These are phyloP conservation scores for Kwoniella newhampshirensis DNA, from an alignment of 768 basidiomycete genomes.

Conservation along the genomic window DNA sequence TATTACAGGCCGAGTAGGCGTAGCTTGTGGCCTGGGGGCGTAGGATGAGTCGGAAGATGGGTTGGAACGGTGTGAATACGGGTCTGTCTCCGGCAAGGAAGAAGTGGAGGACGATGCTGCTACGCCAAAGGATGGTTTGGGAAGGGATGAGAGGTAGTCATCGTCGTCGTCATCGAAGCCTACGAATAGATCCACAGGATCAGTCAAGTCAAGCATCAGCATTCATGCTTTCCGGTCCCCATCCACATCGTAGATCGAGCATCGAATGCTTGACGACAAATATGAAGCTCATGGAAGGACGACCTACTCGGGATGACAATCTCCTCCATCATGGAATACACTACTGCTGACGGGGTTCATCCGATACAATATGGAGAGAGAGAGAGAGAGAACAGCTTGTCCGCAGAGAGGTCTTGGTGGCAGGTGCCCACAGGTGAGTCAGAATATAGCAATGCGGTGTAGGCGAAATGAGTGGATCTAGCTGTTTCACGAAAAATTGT, in stretches of 20 bases:
- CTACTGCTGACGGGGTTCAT: too few species aligned
- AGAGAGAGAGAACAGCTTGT: too few species aligned
- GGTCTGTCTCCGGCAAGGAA: conserved; percentile 26
- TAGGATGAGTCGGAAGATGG: conserved; percentile 22
- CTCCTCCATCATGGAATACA: conserved; percentile 7
- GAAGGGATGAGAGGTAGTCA: neutral
- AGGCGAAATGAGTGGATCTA: too few species aligned
- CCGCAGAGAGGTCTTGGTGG: too few species aligned
- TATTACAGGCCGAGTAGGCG: conserved; percentile 28
- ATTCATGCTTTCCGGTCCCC: too few species aligned
- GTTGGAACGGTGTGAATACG: conserved; percentile 20
- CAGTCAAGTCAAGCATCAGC: too few species aligned
- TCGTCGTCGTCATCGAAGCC: conserved; percentile 19
- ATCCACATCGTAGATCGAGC: too few species aligned
- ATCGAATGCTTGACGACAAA: too few species aligned
- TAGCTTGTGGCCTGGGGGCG: conserved; percentile 12
- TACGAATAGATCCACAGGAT: neutral
- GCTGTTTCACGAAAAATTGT: too few species aligned
- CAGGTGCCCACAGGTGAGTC: too few species aligned
- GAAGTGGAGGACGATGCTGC: conserved; percentile 14
- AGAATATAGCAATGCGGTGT: too few species aligned
- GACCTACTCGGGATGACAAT: conserved; percentile 23
- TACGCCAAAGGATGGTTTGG: conserved; percentile 11
- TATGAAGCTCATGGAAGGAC: neutral
- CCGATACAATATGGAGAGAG: too few species aligned